Percentiles rank a stretch among this genome's conserved stretches.
Evolutionary conservation across 257 asterid genomes (phyloP).

Genomic region (Solanum lignicaule): DNA sequence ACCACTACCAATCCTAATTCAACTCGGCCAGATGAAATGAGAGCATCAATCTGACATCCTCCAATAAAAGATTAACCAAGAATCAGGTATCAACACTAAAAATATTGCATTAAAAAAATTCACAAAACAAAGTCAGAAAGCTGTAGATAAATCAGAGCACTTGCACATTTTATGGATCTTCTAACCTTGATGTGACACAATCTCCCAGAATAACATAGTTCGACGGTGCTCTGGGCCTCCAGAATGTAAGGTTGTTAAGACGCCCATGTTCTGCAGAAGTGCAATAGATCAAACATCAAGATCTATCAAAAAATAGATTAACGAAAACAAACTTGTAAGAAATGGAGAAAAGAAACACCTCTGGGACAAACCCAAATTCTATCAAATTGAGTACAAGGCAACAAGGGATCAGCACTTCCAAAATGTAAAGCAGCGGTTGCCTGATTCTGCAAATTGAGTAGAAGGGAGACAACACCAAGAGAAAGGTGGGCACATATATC

Average conservation of each 20-base stretch:
- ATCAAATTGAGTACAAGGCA: slow-evolving; percentile 84
- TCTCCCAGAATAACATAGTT: slow-evolving; percentile 93
- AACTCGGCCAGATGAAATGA: background rate
- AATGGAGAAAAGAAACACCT: slow-evolving; percentile 36
- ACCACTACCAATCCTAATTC: background rate
- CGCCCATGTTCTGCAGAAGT: slow-evolving; percentile 57
- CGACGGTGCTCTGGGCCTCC: slow-evolving; percentile 99
- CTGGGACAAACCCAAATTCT: slow-evolving; percentile 87
- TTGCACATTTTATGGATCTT: background rate
- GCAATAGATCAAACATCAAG: slow-evolving; percentile 5
- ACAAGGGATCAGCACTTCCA: slow-evolving; percentile 82
- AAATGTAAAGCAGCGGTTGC: slow-evolving; percentile 76
- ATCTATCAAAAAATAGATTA: background rate
- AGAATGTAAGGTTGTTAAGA: slow-evolving; percentile 82
- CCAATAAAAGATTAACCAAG: background rate
- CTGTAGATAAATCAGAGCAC: background rate
- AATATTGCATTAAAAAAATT: background rate
- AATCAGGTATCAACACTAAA: background rate
- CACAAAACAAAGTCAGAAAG: background rate
- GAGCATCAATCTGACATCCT: background rate
- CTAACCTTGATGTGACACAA: slow-evolving; percentile 91
- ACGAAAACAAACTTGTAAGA: background rate
- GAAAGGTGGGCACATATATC: slow-evolving; percentile 94
- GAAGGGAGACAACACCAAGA: slow-evolving; percentile 78
- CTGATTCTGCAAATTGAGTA: slow-evolving; percentile 87